Percentiles rank a stretch among this genome's conserved stretches.
Conservation (phyloP, 495 filamentous ascomycete genomes). For the Glonium stellatum region DNA sequence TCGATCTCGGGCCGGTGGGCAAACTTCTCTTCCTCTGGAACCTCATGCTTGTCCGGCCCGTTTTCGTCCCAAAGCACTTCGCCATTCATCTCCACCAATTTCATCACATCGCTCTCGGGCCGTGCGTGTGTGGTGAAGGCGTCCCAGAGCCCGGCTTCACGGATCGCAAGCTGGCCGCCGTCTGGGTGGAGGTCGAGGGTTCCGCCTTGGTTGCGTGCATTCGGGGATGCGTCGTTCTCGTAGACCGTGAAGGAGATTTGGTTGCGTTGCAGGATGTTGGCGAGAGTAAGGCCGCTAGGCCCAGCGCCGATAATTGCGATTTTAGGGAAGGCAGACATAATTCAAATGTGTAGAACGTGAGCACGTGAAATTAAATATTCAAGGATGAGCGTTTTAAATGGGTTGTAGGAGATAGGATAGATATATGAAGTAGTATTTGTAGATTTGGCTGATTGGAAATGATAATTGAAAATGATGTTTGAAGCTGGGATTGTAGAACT, state of each 20-base stretch:
- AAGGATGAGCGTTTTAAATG: too few species aligned
- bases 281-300: conserved; percentile 50
- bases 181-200: conserved; percentile 50
- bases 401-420: too few species aligned
- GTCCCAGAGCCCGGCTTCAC: conserved; percentile 43
- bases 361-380: too few species aligned
- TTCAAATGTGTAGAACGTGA: too few species aligned
- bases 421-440: too few species aligned
- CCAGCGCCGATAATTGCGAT: conserved; percentile 37
- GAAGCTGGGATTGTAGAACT: too few species aligned
- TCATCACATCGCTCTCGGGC: conserved; percentile 36
- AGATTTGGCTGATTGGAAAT: too few species aligned
- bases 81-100: conserved; percentile 8
- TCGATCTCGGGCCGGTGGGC: conserved; percentile 7
- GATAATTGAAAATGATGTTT: too few species aligned
- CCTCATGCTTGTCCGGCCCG: background rate
- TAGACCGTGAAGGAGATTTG: conserved; percentile 38
- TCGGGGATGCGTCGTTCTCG: conserved; percentile 42
- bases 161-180: conserved; percentile 46
- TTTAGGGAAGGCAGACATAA: background rate
- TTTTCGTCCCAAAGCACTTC: background rate
- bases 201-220: conserved; percentile 42
- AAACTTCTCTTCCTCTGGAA: background rate
- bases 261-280: conserved; percentile 42
- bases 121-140: conserved; percentile 41